These are phyloP conservation scores for Aurifilum marmelostoma DNA, from an alignment of 2,329 filamentous ascomycete species.

Conservation along the genomic window DNA sequence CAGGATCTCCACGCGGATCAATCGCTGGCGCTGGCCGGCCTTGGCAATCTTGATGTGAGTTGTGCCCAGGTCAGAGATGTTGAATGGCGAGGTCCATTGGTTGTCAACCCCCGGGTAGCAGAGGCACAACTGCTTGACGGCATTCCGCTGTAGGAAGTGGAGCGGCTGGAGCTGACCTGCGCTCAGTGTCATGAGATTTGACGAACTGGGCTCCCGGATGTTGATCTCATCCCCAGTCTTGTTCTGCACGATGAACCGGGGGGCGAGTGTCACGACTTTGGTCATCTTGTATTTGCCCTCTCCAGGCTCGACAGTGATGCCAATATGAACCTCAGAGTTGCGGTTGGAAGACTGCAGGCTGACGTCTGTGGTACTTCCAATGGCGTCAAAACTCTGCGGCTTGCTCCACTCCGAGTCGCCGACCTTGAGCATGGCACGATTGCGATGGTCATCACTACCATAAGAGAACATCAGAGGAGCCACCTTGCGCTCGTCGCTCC, in stretches of 20 bases:
- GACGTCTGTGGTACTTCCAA: slow-evolving; percentile 89
- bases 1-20: slow-evolving; percentile 85
- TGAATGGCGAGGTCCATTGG: slow-evolving; percentile 97
- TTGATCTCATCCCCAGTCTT: slow-evolving; percentile 86
- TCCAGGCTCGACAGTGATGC: slow-evolving; percentile 85
- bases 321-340: slow-evolving; percentile 84
- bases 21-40: slow-evolving; percentile 82
- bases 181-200: slow-evolving; percentile 77
- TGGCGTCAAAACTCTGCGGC: slow-evolving; percentile 95
- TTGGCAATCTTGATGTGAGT: slow-evolving; percentile 94
- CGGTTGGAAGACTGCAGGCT: slow-evolving; percentile 74
- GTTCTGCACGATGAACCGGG: slow-evolving; percentile 92
- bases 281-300: slow-evolving; percentile 98
- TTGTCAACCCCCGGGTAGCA: slow-evolving; percentile 95
- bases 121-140: slow-evolving; percentile 85
- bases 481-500: slow-evolving; percentile 66
- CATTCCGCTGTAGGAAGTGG: slow-evolving; percentile 83
- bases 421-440: slow-evolving; percentile 84
- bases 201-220: slow-evolving; percentile 89
- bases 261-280: slow-evolving; percentile 90
- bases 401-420: slow-evolving; percentile 95
- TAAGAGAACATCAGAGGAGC: slow-evolving; percentile 97
- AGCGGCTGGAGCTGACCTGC: slow-evolving; percentile 81
- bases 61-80: slow-evolving; percentile 91
- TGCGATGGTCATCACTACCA: slow-evolving; percentile 83